These are phyloP conservation scores for Tricharina praecox DNA, from an alignment of 495 filamentous ascomycete genomes.

Conservation along the genomic window DNA sequence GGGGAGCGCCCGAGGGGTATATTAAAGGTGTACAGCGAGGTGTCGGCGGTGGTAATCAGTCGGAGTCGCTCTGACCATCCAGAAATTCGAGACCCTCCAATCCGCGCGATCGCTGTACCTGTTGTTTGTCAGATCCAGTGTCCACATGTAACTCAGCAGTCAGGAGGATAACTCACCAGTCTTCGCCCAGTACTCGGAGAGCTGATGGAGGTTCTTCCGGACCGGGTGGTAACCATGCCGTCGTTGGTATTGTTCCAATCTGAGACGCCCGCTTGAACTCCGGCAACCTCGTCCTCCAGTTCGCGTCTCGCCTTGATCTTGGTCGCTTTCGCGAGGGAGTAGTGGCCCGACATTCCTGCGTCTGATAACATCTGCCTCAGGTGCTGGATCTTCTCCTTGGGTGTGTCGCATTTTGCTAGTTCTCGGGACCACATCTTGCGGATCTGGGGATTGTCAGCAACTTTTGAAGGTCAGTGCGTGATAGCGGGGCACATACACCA, in stretches of 20 bases:
- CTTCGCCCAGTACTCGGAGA: neutral
- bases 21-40: too few species aligned
- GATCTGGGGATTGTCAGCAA: conserved; percentile 29
- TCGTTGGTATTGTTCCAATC: conserved; percentile 35
- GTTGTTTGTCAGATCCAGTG: neutral
- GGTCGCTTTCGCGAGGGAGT: conserved; percentile 62
- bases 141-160: neutral
- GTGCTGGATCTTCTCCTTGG: conserved; percentile 67
- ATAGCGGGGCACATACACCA: conserved; percentile 31
- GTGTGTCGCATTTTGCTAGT: conserved; percentile 54
- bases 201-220: neutral
- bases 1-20: too few species aligned
- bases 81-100: conserved; percentile 3
- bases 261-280: conserved; percentile 59
- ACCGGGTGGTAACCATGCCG: conserved; percentile 2
- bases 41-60: neutral
- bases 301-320: conserved; percentile 76
- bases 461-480: neutral
- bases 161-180: neutral
- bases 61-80: conserved; percentile 6
- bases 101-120: conserved; percentile 1
- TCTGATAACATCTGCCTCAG: conserved; percentile 61
- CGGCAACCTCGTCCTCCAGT: conserved; percentile 62
- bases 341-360: conserved; percentile 72
- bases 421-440: conserved; percentile 83